Conservation (phyloP, 139 green algal genomes). For the Penium margaritaceum region DNA sequence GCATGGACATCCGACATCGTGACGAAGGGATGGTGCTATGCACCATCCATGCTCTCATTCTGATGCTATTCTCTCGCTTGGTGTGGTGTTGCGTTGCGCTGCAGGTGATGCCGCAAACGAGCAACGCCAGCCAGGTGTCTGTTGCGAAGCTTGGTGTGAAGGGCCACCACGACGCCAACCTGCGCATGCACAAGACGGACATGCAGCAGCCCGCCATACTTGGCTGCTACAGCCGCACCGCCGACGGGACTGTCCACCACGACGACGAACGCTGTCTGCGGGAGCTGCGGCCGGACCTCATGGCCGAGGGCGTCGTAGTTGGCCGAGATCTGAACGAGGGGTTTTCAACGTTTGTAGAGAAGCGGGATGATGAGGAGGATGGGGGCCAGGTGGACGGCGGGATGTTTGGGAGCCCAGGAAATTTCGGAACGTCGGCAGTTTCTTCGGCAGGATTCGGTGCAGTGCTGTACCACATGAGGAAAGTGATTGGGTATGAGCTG, state of each 20-base stretch:
- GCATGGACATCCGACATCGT: too few species aligned
- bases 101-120: neutral
- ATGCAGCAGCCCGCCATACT: constrained; percentile 5
- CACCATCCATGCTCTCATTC: too few species aligned
- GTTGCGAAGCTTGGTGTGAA: neutral
- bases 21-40: too few species aligned
- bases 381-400: neutral
- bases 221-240: constrained; percentile 13
- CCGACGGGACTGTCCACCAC: neutral
- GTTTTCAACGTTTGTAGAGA: constrained; percentile 20
- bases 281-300: neutral
- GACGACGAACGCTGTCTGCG: constrained; percentile 11
- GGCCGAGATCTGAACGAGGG: constrained; percentile 24
- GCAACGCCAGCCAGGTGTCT: neutral
- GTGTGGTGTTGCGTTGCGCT: too few species aligned
- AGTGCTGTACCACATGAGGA: too few species aligned
- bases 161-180: neutral
- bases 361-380: constrained; percentile 5
- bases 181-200: neutral
- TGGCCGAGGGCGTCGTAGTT: neutral
- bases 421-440: too few species aligned
- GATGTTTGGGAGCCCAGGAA: too few species aligned
- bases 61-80: too few species aligned
- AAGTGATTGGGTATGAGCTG: too few species aligned
- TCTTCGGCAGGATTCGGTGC: too few species aligned